These are phyloP conservation scores for Dactylellina drechsleri DNA, from an alignment of 2,329 filamentous ascomycete genomes.

Conservation along the genomic window DNA sequence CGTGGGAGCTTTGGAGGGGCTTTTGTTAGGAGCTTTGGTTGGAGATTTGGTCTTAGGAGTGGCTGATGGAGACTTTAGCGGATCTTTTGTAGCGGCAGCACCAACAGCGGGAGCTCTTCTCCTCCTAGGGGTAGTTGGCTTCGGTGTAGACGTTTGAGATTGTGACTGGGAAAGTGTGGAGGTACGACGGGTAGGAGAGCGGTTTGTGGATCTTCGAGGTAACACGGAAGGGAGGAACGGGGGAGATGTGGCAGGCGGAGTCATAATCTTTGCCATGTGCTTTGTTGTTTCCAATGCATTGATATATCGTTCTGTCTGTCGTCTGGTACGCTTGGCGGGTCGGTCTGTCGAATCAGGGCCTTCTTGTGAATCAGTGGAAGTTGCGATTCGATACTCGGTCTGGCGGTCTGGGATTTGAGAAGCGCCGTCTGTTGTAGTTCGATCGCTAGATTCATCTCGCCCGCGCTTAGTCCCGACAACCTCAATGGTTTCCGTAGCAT, in stretches of 20 bases:
- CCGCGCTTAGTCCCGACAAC: conserved; percentile 40
- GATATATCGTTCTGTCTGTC: conserved; percentile 51
- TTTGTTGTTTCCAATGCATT: conserved; percentile 47
- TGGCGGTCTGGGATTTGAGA: conserved; percentile 33
- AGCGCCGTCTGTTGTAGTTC: conserved; percentile 32
- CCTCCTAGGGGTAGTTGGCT: conserved; percentile 11
- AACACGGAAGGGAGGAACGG: conserved; percentile 42
- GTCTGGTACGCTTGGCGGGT: conserved; percentile 42
- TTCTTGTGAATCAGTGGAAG: conserved; percentile 9
- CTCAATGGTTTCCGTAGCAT: conserved; percentile 33
- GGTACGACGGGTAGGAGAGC: conserved; percentile 30
- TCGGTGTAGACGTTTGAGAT: conserved; percentile 31
- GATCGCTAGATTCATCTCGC: conserved; percentile 39
- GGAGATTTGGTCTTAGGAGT: conserved; percentile 22
- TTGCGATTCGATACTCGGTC: conserved; percentile 23
- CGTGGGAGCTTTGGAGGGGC: neutral
- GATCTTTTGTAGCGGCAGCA: conserved; percentile 9
- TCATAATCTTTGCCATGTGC: conserved; percentile 53
- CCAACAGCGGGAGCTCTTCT: conserved; percentile 17
- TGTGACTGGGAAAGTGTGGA: conserved; percentile 35
- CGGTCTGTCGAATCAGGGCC: conserved; percentile 31
- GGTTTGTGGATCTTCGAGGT: conserved; percentile 44
- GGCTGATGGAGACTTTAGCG: conserved; percentile 12
- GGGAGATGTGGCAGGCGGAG: conserved; percentile 46
- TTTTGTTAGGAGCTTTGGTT: conserved; percentile 11